These are phyloP conservation scores for Torrubiella hemipterigena DNA, from an alignment of 2,329 filamentous ascomycete species.

Conservation along the genomic window DNA sequence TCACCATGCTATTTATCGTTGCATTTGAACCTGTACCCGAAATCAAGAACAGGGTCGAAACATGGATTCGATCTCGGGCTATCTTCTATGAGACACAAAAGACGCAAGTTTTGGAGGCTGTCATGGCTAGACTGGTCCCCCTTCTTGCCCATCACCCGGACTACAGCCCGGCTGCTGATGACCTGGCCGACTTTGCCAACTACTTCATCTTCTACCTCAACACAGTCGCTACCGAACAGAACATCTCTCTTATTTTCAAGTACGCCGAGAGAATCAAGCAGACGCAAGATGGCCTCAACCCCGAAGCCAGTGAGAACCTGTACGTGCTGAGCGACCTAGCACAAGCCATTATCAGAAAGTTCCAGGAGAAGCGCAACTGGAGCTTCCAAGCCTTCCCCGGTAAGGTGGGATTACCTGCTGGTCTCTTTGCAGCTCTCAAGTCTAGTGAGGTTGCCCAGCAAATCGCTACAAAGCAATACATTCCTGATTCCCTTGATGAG, in stretches of 20 bases:
- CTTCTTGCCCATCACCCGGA: slow-evolving; percentile 91
- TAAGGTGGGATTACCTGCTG: slow-evolving; percentile 69
- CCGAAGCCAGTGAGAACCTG: slow-evolving; percentile 57
- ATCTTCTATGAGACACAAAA: slow-evolving; percentile 47
- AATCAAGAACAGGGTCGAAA: slow-evolving; percentile 64
- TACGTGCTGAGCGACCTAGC: slow-evolving; percentile 84
- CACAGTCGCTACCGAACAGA: slow-evolving; percentile 72
- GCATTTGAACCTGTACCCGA: slow-evolving; percentile 76
- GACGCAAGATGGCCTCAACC: slow-evolving; percentile 65
- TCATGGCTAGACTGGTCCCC: slow-evolving; percentile 73
- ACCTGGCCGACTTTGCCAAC: slow-evolving; percentile 69
- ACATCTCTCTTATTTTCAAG: slow-evolving; percentile 79
- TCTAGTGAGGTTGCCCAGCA: slow-evolving; percentile 70
- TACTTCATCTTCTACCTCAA: slow-evolving; percentile 87
- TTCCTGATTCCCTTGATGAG: slow-evolving; percentile 66
- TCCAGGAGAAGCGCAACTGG: slow-evolving; percentile 78
- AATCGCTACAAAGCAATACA: slow-evolving; percentile 75
- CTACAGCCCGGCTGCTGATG: slow-evolving; percentile 54
- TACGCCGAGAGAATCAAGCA: slow-evolving; percentile 90
- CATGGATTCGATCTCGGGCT: slow-evolving; percentile 78
- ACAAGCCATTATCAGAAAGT: slow-evolving; percentile 70
- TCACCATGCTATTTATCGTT: slow-evolving; percentile 78
- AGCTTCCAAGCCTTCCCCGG: slow-evolving; percentile 71
- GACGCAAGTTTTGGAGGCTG: slow-evolving; percentile 62
- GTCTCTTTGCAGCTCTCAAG: slow-evolving; percentile 63